Percentiles rank a stretch among this genome's conserved stretches.
Conservation (phyloP, 352 stramenopile genomes). For the Globisporangium nagaii region DNA sequence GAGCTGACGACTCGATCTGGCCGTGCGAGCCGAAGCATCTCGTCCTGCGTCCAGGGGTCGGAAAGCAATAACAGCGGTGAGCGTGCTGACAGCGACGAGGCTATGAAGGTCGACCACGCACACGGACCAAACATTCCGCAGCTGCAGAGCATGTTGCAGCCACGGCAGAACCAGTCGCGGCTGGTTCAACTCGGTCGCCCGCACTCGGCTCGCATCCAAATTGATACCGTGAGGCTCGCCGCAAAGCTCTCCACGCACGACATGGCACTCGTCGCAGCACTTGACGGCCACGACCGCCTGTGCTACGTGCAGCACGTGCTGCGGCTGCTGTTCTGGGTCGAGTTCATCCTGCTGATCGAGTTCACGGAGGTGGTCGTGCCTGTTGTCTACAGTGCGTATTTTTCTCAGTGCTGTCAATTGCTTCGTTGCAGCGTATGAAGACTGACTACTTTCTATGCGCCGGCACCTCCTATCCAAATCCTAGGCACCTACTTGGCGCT, state of each 20-base stretch:
- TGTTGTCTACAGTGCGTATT: conserved; percentile 7
- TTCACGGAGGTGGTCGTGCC: conserved; percentile 16
- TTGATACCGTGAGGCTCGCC: neutral
- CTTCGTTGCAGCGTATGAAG: too few relatives aligned
- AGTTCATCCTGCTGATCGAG: conserved; percentile 13
- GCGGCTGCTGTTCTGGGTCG: conserved; percentile 5
- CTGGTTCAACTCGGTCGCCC: neutral
- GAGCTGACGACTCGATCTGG: neutral
- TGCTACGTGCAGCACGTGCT: neutral
- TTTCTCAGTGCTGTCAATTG: too few relatives aligned
- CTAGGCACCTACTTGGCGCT: neutral
- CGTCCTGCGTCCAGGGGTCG: neutral
- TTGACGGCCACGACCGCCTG: neutral
- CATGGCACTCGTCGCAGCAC: neutral
- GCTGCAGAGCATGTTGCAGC: neutral
- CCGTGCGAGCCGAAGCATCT: neutral
- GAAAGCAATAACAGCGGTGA: neutral
- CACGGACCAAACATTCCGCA: neutral
- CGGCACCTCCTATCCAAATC: too few relatives aligned
- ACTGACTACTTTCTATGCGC: too few relatives aligned
- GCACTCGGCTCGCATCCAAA: neutral
- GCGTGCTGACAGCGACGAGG: neutral
- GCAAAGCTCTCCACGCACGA: neutral
- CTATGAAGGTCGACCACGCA: neutral
- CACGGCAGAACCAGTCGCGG: too few relatives aligned